phyloP scores from a whole-genome alignment of 2,329 filamentous ascomycete genomes.

The Ceratocystis papillata region DNA sequence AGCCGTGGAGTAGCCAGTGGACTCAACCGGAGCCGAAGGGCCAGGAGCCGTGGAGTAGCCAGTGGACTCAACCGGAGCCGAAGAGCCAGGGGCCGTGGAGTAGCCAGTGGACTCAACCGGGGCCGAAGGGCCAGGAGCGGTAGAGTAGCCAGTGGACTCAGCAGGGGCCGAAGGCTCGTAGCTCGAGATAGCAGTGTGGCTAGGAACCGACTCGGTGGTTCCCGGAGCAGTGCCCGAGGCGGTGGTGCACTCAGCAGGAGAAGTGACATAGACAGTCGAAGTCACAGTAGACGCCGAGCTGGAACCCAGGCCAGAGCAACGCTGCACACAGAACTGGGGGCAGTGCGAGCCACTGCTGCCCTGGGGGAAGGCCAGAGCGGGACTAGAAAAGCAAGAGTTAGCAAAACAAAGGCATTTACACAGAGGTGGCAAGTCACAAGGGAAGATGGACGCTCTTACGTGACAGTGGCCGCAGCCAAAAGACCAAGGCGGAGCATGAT shows the following conservation, averaged over 20 bases:
- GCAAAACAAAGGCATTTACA: not conserved
- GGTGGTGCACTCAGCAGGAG: constrained; percentile 8
- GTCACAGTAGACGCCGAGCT: constrained; percentile 18
- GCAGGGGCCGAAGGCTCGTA: not conserved
- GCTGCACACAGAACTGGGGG: constrained; percentile 21
- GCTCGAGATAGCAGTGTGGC: too few relatives aligned
- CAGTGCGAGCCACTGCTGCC: constrained; percentile 15
- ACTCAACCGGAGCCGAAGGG: not conserved
- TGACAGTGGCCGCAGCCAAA: constrained; percentile 20
- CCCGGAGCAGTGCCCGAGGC: constrained; percentile 7
- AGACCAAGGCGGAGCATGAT: constrained; percentile 22
- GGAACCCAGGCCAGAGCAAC: constrained; percentile 20
- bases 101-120: not conserved
- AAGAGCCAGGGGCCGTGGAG: not conserved
- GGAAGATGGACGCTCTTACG: constrained; percentile 6
- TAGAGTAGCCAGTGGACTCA: constrained; percentile 3
- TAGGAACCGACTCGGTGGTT: not conserved
- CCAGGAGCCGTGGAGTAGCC: not conserved
- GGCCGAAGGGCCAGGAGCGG: constrained; percentile 6
- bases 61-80: not conserved
- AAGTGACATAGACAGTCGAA: constrained; percentile 20
- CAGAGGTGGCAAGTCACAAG: not conserved
- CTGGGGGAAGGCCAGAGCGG: constrained; percentile 18
- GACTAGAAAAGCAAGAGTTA: constrained; percentile 11
- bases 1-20: not conserved